Evolutionary conservation across 1,139 yeast genomes (phyloP).

Genomic region (Suhomyces bribrorum): DNA sequence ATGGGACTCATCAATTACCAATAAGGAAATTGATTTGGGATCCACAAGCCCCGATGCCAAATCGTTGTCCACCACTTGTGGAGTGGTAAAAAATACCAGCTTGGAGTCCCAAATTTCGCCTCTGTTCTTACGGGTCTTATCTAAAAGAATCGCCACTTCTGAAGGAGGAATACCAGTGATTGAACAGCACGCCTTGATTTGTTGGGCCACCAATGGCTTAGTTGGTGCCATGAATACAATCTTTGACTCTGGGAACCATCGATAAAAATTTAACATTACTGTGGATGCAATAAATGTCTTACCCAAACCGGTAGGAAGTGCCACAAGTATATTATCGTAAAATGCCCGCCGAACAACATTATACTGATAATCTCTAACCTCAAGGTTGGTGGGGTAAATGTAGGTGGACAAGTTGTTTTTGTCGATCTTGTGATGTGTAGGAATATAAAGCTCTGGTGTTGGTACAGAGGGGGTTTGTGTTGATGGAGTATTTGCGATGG

Average conservation of each 20-base stretch:
- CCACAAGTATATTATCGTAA: conserved; percentile 75
- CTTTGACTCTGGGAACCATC: conserved; percentile 81
- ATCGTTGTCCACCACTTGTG: conserved; percentile 95
- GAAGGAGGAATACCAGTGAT: conserved; percentile 79
- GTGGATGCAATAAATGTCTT: conserved; percentile 95
- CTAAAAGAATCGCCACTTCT: conserved; percentile 80
- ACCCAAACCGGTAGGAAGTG: conserved; percentile 96
- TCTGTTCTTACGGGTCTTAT: conserved; percentile 65
- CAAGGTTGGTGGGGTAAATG: conserved; percentile 83
- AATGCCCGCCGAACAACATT: conserved; percentile 75
- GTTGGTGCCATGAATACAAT: conserved; percentile 97
- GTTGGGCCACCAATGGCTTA: conserved; percentile 95
- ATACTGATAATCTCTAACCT: conserved; percentile 84
- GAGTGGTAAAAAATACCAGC: conserved; percentile 89
- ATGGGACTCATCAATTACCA: conserved; percentile 96
- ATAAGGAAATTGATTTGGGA: conserved; percentile 70
- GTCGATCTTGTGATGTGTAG: conserved; percentile 56
- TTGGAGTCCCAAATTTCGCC: conserved; percentile 73
- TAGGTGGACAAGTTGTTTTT: conserved; percentile 48
- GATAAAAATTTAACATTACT: conserved; percentile 82
- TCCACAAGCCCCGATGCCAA: conserved; percentile 69
- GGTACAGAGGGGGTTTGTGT: not conserved
- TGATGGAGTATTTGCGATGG: not conserved
- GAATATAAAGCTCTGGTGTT: conserved; percentile 13
- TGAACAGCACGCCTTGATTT: conserved; percentile 88